Base-by-base conservation (phyloP, 2,329 filamentous ascomycete species). In the Colletotrichum falcatum region DNA sequence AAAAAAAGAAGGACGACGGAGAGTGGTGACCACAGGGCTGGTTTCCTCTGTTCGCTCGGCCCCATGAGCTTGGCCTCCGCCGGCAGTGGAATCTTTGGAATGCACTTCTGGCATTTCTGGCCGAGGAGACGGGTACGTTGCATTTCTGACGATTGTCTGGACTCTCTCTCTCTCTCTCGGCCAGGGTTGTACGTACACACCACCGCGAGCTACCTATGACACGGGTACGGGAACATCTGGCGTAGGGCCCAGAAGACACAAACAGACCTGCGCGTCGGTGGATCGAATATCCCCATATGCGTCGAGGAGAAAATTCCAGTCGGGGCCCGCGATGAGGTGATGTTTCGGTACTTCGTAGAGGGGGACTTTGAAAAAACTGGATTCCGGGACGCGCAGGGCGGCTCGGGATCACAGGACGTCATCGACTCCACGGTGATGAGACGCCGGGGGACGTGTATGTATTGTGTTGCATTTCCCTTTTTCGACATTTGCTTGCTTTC, bases 341-440 rank as follows among this genome's bases (percentile, higher is more conserved):
- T n/a, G n/a, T n/a, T n/a, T n/a, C n/a, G n/a, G n/a, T n/a, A 7
- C 30, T 12, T 39, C 48, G 46, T 44, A 56, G 49, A 56, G 55
- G 37, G 37, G 30, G 48, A n/a, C 39, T 33, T 20, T n/a, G n/a
- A n/a, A 42, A 12, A 37, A 54, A 37, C 33, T 56, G 26, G 39
- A 46, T 44, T 53, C 26, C 26, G 16, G 6, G 16, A 9, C 63
- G 42, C n/a, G 42, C 63, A 61, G 28, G 56, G 63, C 54, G n/a
- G n/a, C n/a, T 37, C 20, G 48, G 53, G n/a, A n/a, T n/a, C n/a
- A n/a, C n/a, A 37, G 53, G 59, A 68, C 68, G 68, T 70, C 68
- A 71, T 71, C 59, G 58, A 55, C 68, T 59, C 68, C 68, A 71
- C 65, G 68, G 28, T 16, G 44, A 71, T 60, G 64, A 71, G 64